Evolutionary conservation across 345 rosid species (phyloP).

Genomic region (Eucalyptus marginata): DNA sequence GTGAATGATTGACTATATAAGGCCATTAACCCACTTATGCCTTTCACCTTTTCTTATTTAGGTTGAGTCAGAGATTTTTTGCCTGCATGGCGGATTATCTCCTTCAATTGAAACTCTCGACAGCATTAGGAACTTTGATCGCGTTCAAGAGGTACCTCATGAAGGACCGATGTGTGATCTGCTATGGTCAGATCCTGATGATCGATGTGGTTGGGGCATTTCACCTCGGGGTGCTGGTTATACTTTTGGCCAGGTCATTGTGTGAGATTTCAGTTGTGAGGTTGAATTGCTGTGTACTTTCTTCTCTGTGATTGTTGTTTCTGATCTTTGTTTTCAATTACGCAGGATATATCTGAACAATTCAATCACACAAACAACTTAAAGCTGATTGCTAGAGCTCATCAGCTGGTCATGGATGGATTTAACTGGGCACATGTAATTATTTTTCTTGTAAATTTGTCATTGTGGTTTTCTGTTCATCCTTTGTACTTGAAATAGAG

Average conservation of each 20-base stretch:
- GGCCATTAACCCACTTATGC: neutral
- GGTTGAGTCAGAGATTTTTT: constrained; percentile 99
- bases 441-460: neutral
- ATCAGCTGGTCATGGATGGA: constrained; percentile 99
- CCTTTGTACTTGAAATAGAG: neutral
- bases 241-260: constrained; percentile 83
- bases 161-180: constrained; percentile 99
- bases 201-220: constrained; percentile 98
- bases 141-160: constrained; percentile 97
- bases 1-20: neutral
- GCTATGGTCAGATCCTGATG: constrained; percentile 98
- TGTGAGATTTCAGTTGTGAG: neutral
- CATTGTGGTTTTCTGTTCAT: neutral
- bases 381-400: constrained; percentile 93
- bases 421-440: constrained; percentile 96
- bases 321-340: neutral
- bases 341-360: constrained; percentile 92
- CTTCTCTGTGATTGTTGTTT: neutral
- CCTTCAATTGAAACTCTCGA: constrained; percentile 98
- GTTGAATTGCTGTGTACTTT: neutral
- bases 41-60: constrained; percentile 3
- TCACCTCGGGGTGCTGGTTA: constrained; percentile 99
- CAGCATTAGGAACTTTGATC: constrained; percentile 83
- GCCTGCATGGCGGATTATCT: constrained; percentile 95
- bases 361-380: constrained; percentile 86